Percentiles rank a stretch among this genome's conserved stretches.
Evolutionary conservation across 352 stramenopile genomes (phyloP).

Genomic region (Aphanomyces cochlioides): DNA sequence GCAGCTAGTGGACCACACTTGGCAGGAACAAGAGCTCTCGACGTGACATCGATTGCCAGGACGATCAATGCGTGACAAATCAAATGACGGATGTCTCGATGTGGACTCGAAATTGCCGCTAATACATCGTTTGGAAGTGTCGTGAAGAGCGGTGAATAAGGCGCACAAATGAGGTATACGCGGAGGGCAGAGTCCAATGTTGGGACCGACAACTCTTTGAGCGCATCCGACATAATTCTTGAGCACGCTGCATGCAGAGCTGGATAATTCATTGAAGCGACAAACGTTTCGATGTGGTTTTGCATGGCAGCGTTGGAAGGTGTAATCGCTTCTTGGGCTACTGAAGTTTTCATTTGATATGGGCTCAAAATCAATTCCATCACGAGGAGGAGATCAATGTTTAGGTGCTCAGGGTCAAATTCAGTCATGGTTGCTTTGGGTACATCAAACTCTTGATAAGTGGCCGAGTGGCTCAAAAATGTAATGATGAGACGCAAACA

Average conservation of each 20-base stretch:
- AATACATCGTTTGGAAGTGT: background rate
- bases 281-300: constrained; percentile 1
- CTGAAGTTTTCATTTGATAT: background rate
- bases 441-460: constrained; percentile 3
- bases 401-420: constrained; percentile 20
- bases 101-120: background rate
- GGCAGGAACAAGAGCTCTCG: background rate
- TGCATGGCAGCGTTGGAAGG: background rate
- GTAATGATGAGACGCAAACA: constrained; percentile 8
- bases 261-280: background rate
- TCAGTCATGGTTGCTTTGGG: constrained; percentile 4
- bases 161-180: constrained; percentile 5
- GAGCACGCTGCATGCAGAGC: constrained; percentile 10
- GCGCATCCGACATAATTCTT: background rate
- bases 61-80: constrained; percentile 12
- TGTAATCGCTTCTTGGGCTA: background rate
- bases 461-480: constrained; percentile 1
- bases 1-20: background rate
- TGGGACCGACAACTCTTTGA: background rate
- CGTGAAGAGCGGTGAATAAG: constrained; percentile 6
- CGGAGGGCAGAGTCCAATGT: background rate
- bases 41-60: background rate
- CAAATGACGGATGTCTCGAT: background rate
- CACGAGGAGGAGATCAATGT: constrained; percentile 12
- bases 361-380: background rate